phyloP scores from a whole-genome alignment of 352 stramenopile genomes.

The Plasmopara viticola region DNA sequence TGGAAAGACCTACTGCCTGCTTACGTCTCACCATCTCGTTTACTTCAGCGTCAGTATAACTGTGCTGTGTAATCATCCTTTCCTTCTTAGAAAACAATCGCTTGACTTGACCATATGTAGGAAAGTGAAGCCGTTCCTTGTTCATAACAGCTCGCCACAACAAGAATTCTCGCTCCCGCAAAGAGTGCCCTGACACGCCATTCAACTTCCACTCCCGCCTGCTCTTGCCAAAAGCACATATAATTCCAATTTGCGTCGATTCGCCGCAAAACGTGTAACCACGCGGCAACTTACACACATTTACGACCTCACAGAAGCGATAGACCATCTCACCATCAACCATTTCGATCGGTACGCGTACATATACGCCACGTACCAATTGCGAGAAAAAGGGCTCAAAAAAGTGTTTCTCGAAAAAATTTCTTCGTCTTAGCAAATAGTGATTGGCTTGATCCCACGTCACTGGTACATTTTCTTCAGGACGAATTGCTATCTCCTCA shows the following conservation, averaged over 20 bases:
- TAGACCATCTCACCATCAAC: conserved; percentile 79
- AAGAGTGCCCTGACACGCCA: conserved; percentile 62
- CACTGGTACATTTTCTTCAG: conserved; percentile 64
- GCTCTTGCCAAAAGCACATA: conserved; percentile 78
- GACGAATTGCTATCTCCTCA: conserved; percentile 37
- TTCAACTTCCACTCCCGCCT: conserved; percentile 68
- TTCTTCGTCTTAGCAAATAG: conserved; percentile 66
- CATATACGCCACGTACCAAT: conserved; percentile 69
- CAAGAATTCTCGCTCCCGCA: conserved; percentile 74
- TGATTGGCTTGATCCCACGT: conserved; percentile 72
- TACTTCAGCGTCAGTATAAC: conserved; percentile 76
- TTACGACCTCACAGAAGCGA: conserved; percentile 76
- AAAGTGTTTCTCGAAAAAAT: conserved; percentile 83
- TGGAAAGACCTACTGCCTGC: conserved; percentile 49
- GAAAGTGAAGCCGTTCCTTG: conserved; percentile 68
- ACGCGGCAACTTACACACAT: conserved; percentile 46
- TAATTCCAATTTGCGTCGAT: conserved; percentile 55
- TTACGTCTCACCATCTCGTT: conserved; percentile 76
- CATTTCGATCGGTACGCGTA: conserved; percentile 60
- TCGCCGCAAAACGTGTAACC: conserved; percentile 74
- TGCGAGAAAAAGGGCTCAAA: conserved; percentile 83
- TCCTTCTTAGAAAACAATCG: conserved; percentile 55
- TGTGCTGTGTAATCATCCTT: conserved; percentile 62
- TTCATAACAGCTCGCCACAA: conserved; percentile 76
- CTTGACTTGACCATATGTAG: conserved; percentile 67